Conservation (phyloP, 495 filamentous ascomycete genomes). For the Amniculicola lignicola region DNA sequence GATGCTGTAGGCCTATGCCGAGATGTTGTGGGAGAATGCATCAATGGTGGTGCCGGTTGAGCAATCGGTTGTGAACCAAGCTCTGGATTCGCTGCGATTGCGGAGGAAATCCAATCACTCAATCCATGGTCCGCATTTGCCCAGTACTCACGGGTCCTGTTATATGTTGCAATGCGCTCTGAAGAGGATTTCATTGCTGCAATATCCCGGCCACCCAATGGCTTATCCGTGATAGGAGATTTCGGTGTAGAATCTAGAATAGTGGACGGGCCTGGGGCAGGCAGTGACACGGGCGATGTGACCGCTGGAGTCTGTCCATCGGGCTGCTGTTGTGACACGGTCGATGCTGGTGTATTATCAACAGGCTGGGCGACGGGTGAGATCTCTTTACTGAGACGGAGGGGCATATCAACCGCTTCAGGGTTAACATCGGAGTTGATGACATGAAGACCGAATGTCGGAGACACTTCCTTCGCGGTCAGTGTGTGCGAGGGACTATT, state of each 20-base stretch:
- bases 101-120: conserved; percentile 63
- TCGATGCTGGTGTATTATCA: too few species aligned
- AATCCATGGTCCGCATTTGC: conserved; percentile 70
- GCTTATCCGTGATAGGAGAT: conserved; percentile 21
- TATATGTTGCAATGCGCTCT: conserved; percentile 67
- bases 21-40: conserved; percentile 7
- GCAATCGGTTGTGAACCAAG: conserved; percentile 41
- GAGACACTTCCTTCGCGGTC: conserved; percentile 2
- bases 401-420: conserved; percentile 34
- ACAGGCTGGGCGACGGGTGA: too few species aligned
- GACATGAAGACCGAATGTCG: conserved; percentile 30
- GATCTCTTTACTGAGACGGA: conserved; percentile 20
- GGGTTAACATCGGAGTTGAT: conserved; percentile 29
- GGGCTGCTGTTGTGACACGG: background rate
- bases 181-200: conserved; percentile 56
- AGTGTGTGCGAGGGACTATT: conserved; percentile 1
- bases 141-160: conserved; percentile 66
- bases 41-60: conserved; percentile 27
- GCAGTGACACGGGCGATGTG: background rate
- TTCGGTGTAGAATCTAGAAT: background rate
- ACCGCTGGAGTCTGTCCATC: background rate
- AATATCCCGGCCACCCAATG: conserved; percentile 63
- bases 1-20: conserved; percentile 31
- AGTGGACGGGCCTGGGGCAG: conserved; percentile 1
- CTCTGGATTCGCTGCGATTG: conserved; percentile 51